Evolutionary conservation across 2,329 filamentous ascomycete genomes (phyloP), one percentile per base, ranked within the genome.

Genomic region (Neonectria coccinea): DNA sequence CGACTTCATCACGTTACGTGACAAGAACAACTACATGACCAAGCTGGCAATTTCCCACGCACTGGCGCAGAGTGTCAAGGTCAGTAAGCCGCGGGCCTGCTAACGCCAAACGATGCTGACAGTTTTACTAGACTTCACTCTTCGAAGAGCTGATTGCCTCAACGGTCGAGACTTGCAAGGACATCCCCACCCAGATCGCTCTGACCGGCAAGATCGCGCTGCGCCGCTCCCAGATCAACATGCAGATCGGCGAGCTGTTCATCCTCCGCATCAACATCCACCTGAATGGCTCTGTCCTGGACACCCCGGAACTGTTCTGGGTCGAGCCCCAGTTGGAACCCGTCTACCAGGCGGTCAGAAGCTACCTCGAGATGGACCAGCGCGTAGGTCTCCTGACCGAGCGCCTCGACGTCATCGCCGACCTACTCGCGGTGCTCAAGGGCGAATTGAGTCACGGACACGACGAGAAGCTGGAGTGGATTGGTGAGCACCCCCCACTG

Each of bases 231-330:
- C 90, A 98, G 78, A 97, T 99, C 84, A 98, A 98, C 84, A 98
- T 98, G 94, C 94, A 98, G 80, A 97, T 99, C 66, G 96, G 96
- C 77, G 94, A 99, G 82, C 88, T 99, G 58, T 99, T 99, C 80
- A 98, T 99, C 76, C 84, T 99, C 33, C 89, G 96, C 65, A 98
- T 99, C 82, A 97, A 96, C 79, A 98, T 99, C 75, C 97, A 99
- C 80, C 86, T 99, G 55, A 97, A 98, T 79, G 96, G 96, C 36
- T 97, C 93, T 31, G 94, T 99, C 6, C 90, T 99, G 42, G 96
- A 99, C 78, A 97, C 94, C 10, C 96, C 96, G 0, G 96, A 99
- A 81, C 86, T 99, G 45, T 98, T 99, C 86, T 99, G 96, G 96
- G 92, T 95, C 33, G 96, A 99, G 80, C 96, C 96, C 9, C 94